phyloP scores from a whole-genome alignment of 306 rosid genomes.

The Corylus americana region DNA sequence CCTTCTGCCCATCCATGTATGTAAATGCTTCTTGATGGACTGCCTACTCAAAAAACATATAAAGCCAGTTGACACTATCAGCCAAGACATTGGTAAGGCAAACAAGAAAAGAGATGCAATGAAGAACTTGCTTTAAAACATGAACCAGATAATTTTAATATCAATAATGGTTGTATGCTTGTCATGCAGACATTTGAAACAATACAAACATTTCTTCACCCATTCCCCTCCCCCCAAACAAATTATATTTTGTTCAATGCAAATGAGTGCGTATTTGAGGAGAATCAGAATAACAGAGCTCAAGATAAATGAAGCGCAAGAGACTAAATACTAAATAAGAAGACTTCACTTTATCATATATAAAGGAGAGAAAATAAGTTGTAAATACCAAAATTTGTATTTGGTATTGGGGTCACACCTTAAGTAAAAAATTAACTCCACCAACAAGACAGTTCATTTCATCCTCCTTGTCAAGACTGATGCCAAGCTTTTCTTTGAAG shows the following conservation, averaged over 20 bases:
- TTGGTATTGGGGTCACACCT: slow-evolving; percentile 56
- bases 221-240: neutral
- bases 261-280: neutral
- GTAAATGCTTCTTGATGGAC: slow-evolving; percentile 81
- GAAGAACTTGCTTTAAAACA: slow-evolving; percentile 10
- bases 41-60: slow-evolving; percentile 52
- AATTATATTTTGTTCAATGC: neutral
- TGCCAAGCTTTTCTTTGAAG: slow-evolving; percentile 74
- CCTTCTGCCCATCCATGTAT: slow-evolving; percentile 68
- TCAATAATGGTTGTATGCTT: neutral
- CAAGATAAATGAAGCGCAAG: slow-evolving; percentile 18
- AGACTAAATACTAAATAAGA: slow-evolving; percentile 5
- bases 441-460: slow-evolving; percentile 98
- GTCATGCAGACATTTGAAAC: neutral
- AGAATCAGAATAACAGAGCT: neutral
- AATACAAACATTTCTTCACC: neutral
- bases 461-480: slow-evolving; percentile 85
- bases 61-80: slow-evolving; percentile 22
- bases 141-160: neutral
- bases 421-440: slow-evolving; percentile 92
- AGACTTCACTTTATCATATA: neutral
- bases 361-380: slow-evolving; percentile 1
- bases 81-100: slow-evolving; percentile 18
- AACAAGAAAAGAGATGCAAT: slow-evolving; percentile 18
- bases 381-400: slow-evolving; percentile 21